These are phyloP conservation scores for Komagataella pseudopastoris DNA, from an alignment of 805 yeast genomes.

Conservation along the genomic window DNA sequence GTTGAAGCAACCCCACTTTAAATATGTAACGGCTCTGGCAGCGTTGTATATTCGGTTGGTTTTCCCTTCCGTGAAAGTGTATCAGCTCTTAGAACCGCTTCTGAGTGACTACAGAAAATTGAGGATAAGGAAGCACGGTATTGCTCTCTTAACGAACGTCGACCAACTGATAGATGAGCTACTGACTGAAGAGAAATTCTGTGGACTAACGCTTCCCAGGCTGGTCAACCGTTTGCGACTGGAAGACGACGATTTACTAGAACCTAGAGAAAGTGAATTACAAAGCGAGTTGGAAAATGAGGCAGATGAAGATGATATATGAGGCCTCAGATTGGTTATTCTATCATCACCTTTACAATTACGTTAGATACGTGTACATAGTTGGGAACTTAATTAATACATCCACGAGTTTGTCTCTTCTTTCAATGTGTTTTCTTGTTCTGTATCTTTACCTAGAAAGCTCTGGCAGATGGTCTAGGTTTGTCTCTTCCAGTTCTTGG, in stretches of 20 bases:
- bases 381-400: background rate
- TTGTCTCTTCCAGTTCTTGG: conserved; percentile 1
- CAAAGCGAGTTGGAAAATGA: conserved; percentile 18
- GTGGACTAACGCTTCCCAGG: conserved; percentile 66
- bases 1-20: conserved; percentile 54
- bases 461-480: conserved; percentile 1
- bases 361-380: background rate
- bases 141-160: conserved; percentile 25
- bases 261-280: conserved; percentile 23
- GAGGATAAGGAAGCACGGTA: conserved; percentile 22
- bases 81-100: conserved; percentile 36
- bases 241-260: conserved; percentile 27
- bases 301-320: conserved; percentile 11
- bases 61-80: conserved; percentile 29
- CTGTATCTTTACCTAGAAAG: background rate
- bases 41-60: conserved; percentile 49
- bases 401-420: background rate
- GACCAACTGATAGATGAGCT: conserved; percentile 68
- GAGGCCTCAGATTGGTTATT: background rate
- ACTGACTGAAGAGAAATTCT: conserved; percentile 40
- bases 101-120: conserved; percentile 60
- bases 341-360: background rate
- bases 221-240: conserved; percentile 26
- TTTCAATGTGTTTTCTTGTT: background rate
- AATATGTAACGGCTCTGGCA: conserved; percentile 59